Evolutionary conservation across 2,329 filamentous ascomycete species (phyloP).

Genomic region (Monosporascus cannonballus): DNA sequence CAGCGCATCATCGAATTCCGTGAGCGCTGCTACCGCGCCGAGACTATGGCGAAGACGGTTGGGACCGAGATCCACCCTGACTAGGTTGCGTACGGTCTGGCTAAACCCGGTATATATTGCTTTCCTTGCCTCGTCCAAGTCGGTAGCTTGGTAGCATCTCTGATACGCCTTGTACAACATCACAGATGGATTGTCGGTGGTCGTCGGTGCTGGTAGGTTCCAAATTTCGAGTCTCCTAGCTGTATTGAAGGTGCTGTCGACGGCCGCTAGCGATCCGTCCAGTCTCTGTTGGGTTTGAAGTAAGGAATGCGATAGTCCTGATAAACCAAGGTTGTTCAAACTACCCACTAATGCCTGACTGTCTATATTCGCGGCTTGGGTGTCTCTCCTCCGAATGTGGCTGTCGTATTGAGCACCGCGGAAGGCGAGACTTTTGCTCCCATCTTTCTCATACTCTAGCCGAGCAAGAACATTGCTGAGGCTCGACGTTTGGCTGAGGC

Average conservation of each 20-base stretch:
- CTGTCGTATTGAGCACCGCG: slow-evolving; percentile 88
- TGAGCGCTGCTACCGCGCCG: slow-evolving; percentile 63
- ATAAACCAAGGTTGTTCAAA: slow-evolving; percentile 73
- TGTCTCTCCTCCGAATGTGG: slow-evolving; percentile 59
- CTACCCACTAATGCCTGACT: slow-evolving; percentile 67
- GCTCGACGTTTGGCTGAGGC: slow-evolving; percentile 71
- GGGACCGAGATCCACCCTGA: slow-evolving; percentile 41
- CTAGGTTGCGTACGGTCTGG: slow-evolving; percentile 53
- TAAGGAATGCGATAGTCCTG: slow-evolving; percentile 78
- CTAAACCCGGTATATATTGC: slow-evolving; percentile 60
- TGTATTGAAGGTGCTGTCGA: slow-evolving; percentile 71
- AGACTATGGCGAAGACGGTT: slow-evolving; percentile 49
- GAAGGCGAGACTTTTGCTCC: slow-evolving; percentile 81
- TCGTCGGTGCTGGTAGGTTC: slow-evolving; percentile 73
- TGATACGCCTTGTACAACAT: slow-evolving; percentile 78
- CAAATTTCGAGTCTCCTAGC: slow-evolving; percentile 83
- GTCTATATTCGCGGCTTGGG: slow-evolving; percentile 48
- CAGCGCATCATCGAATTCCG: slow-evolving; percentile 76
- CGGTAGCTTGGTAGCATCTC: slow-evolving; percentile 62
- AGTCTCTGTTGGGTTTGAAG: slow-evolving; percentile 60
- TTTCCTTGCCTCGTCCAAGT: slow-evolving; percentile 44
- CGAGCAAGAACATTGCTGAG: slow-evolving; percentile 72
- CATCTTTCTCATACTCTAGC: slow-evolving; percentile 84
- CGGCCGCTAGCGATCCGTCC: slow-evolving; percentile 49
- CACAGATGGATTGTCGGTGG: slow-evolving; percentile 56